phyloP scores from a whole-genome alignment of 2,329 filamentous ascomycete species.

The Drechslerella dactyloides region DNA sequence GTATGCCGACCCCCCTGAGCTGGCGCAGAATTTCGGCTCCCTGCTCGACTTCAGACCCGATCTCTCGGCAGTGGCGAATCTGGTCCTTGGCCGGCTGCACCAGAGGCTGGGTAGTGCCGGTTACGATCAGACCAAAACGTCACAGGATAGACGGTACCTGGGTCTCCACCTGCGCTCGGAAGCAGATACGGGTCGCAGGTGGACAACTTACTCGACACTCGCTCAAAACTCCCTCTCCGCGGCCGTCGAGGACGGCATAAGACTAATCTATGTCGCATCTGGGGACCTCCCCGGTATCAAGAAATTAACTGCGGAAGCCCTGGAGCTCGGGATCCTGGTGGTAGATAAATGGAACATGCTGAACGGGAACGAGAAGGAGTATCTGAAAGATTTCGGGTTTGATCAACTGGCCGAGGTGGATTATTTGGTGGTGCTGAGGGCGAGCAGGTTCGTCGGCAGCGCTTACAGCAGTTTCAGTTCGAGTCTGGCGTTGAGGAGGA shows the following conservation, averaged over 20 bases:
- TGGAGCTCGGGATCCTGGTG: conserved; percentile 58
- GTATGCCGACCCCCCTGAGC: conserved; percentile 60
- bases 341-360: conserved; percentile 59
- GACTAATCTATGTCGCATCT: conserved; percentile 59
- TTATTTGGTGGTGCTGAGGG: conserved; percentile 59
- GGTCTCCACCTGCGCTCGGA: conserved; percentile 63
- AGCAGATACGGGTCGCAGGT: conserved; percentile 56
- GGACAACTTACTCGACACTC: conserved; percentile 16
- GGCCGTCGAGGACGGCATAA: conserved; percentile 56
- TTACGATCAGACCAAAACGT: conserved; percentile 50
- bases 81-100: conserved; percentile 58
- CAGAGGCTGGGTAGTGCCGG: conserved; percentile 37
- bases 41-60: conserved; percentile 60
- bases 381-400: conserved; percentile 59
- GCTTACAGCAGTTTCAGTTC: conserved; percentile 34
- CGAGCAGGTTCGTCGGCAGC: conserved; percentile 59
- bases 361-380: conserved; percentile 55
- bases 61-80: conserved; percentile 59
- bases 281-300: conserved; percentile 7
- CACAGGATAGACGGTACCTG: too few species aligned
- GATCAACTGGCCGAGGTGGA: conserved; percentile 62
- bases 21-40: conserved; percentile 60
- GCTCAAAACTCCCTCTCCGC: conserved; percentile 58
- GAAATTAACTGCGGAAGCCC: conserved; percentile 56
- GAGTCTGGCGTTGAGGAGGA: conserved; percentile 13